These are phyloP conservation scores for Chenopodium berlandieri DNA, from an alignment of 148 eudicot genomes.

Conservation along the genomic window DNA sequence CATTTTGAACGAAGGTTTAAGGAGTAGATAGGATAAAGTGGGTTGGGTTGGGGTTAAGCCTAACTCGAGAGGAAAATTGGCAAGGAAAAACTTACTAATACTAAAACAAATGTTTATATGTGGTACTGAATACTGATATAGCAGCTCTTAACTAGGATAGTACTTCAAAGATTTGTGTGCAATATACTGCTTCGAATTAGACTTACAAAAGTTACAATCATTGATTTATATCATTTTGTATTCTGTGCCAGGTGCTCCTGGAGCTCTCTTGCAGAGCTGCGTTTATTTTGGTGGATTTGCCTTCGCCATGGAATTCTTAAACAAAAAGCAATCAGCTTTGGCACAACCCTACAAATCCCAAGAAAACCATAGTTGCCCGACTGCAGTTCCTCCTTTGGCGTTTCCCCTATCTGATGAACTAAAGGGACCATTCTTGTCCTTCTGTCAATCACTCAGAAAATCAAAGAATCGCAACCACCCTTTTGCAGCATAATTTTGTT, in stretches of 20 bases:
- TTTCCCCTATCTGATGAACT: conserved; percentile 30
- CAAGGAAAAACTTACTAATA: neutral
- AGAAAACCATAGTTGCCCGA: conserved; percentile 28
- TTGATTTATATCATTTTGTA: conserved; percentile 7
- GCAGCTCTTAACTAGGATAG: neutral
- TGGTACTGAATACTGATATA: neutral
- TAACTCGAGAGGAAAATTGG: neutral
- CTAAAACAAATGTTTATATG: neutral
- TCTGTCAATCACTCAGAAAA: conserved; percentile 27
- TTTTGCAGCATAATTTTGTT: neutral
- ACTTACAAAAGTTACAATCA: neutral
- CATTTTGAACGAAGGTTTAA: neutral
- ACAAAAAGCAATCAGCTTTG: conserved; percentile 77
- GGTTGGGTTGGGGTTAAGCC: neutral
- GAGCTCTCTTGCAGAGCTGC: conserved; percentile 75
- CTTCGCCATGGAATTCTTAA: conserved; percentile 65
- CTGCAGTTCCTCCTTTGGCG: conserved; percentile 52
- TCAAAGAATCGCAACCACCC: conserved; percentile 13
- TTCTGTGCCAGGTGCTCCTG: conserved; percentile 66
- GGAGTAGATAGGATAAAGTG: neutral
- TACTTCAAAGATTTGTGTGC: neutral
- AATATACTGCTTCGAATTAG: neutral
- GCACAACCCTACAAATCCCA: conserved; percentile 42
- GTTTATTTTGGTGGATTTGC: conserved; percentile 86
- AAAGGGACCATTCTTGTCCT: conserved; percentile 22